These are phyloP conservation scores for Teunomyces kruisii DNA, from an alignment of 805 yeast species.

Conservation along the genomic window DNA sequence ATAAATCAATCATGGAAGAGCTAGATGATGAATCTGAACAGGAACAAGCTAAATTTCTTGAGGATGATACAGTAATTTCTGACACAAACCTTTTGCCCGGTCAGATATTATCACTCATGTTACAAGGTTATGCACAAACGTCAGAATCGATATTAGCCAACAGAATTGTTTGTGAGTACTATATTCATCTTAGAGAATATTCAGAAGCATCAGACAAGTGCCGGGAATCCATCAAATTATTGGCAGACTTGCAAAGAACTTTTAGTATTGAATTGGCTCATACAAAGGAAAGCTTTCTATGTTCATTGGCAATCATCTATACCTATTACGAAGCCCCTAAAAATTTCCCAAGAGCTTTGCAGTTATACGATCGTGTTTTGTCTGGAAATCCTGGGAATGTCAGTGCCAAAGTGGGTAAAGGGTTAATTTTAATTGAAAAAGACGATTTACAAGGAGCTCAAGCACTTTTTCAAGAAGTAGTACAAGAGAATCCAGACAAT, in stretches of 20 bases:
- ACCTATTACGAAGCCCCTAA: slow-evolving; percentile 90
- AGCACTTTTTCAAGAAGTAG: slow-evolving; percentile 50
- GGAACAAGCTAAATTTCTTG: not conserved
- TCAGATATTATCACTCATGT: slow-evolving; percentile 49
- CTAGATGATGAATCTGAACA: slow-evolving; percentile 13
- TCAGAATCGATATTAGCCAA: slow-evolving; percentile 55
- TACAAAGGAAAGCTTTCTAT: slow-evolving; percentile 58
- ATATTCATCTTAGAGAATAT: slow-evolving; percentile 61
- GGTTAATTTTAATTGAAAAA: slow-evolving; percentile 69
- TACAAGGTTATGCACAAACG: slow-evolving; percentile 48
- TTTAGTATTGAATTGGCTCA: slow-evolving; percentile 49
- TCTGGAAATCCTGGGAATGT: slow-evolving; percentile 38
- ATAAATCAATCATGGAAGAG: slow-evolving; percentile 15
- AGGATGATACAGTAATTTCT: not conserved
- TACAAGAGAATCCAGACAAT: slow-evolving; percentile 50
- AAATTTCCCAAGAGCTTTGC: slow-evolving; percentile 72
- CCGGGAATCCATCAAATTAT: slow-evolving; percentile 54
- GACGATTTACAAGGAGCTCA: slow-evolving; percentile 57
- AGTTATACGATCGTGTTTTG: slow-evolving; percentile 65
- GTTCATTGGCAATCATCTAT: slow-evolving; percentile 71
- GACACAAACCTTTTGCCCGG: slow-evolving; percentile 38
- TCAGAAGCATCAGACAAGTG: slow-evolving; percentile 60
- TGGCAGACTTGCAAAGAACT: slow-evolving; percentile 47
- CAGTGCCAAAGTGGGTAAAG: slow-evolving; percentile 78
- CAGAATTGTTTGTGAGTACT: slow-evolving; percentile 62